A percentile compares a stretch with the other conserved stretches of the same genome.
Evolutionary conservation across 1,284 basidiomycete species (phyloP).

Genomic region (Singerocomus inundabilis): DNA sequence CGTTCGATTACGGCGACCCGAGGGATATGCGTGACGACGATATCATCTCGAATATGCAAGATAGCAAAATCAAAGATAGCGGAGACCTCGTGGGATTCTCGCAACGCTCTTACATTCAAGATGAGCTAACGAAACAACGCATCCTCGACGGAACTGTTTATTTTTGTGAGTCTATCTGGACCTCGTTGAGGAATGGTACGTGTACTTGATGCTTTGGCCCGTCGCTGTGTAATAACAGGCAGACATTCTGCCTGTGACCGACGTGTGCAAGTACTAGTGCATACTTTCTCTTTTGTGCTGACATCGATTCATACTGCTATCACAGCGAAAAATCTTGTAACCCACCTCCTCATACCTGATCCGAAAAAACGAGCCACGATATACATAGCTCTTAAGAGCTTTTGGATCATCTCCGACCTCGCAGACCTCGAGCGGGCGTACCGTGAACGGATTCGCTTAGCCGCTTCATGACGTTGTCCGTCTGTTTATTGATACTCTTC

Average conservation of each 20-base stretch:
- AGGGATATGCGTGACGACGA: slow-evolving; percentile 25
- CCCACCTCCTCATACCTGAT: slow-evolving; percentile 56
- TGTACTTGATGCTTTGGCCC: slow-evolving; percentile 3
- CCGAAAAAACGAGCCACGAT: slow-evolving; percentile 59
- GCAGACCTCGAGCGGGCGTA: slow-evolving; percentile 60
- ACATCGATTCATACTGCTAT: slow-evolving; percentile 3
- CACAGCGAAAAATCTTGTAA: slow-evolving; percentile 56
- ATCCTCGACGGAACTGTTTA: slow-evolving; percentile 63
- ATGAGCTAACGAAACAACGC: slow-evolving; percentile 61
- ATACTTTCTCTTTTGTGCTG: slow-evolving; percentile 1
- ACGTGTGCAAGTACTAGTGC: background rate
- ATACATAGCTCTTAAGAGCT: slow-evolving; percentile 51
- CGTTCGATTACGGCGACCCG: slow-evolving; percentile 60
- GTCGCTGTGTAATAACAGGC: slow-evolving; percentile 3
- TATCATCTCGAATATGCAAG: slow-evolving; percentile 2
- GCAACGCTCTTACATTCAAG: slow-evolving; percentile 48
- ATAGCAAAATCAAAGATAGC: slow-evolving; percentile 16
- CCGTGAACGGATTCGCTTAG: slow-evolving; percentile 46
- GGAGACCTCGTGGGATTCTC: slow-evolving; percentile 40
- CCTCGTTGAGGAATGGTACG: slow-evolving; percentile 56
- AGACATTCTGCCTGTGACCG: background rate
- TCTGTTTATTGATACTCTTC: background rate
- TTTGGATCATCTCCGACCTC: slow-evolving; percentile 64
- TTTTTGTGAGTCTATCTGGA: slow-evolving; percentile 56
- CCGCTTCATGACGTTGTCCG: slow-evolving; percentile 13